A percentile compares a stretch with the other conserved stretches of the same genome.
These are phyloP conservation scores for Pseudogymnoascus sp. DNA, from an alignment of 2,329 filamentous ascomycete species.

Conservation along the genomic window DNA sequence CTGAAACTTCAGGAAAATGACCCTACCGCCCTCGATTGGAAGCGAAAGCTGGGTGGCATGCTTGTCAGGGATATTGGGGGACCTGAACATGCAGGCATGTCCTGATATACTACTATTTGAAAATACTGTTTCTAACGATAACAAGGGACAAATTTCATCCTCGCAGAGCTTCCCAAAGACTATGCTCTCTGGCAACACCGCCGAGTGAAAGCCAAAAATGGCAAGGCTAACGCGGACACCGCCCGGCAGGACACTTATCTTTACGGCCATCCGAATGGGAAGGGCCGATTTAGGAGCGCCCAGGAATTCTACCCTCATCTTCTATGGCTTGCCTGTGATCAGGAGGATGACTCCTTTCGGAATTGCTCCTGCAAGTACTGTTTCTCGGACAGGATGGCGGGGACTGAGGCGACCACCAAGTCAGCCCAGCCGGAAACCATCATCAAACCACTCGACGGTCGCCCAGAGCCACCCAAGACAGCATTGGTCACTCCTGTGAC, in stretches of 20 bases:
- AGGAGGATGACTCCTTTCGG: conserved; percentile 38
- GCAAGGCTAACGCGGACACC: conserved; percentile 28
- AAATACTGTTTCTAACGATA: conserved; percentile 19
- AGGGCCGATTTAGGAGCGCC: conserved; percentile 49
- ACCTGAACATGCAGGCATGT: conserved; percentile 20
- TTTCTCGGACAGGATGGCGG: conserved; percentile 37
- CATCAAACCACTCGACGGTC: neutral
- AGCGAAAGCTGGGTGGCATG: conserved; percentile 51
- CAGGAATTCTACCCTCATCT: conserved; percentile 53
- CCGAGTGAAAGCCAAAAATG: conserved; percentile 12
- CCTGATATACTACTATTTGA: conserved; percentile 14
- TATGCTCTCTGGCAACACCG: conserved; percentile 51
- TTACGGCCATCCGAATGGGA: conserved; percentile 49
- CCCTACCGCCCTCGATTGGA: conserved; percentile 47
- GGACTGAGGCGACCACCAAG: conserved; percentile 29
- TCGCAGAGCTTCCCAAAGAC: conserved; percentile 45
- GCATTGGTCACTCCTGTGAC: neutral
- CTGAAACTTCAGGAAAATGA: conserved; percentile 41
- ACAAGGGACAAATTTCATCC: conserved; percentile 36
- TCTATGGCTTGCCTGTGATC: conserved; percentile 46
- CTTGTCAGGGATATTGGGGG: conserved; percentile 40
- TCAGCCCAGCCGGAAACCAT: neutral
- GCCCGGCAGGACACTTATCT: conserved; percentile 51
- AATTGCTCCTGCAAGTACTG: conserved; percentile 52
- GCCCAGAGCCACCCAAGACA: conserved; percentile 4